Conservation (phyloP, 2,329 filamentous ascomycete species). For the Sclerotinia spermophila region DNA sequence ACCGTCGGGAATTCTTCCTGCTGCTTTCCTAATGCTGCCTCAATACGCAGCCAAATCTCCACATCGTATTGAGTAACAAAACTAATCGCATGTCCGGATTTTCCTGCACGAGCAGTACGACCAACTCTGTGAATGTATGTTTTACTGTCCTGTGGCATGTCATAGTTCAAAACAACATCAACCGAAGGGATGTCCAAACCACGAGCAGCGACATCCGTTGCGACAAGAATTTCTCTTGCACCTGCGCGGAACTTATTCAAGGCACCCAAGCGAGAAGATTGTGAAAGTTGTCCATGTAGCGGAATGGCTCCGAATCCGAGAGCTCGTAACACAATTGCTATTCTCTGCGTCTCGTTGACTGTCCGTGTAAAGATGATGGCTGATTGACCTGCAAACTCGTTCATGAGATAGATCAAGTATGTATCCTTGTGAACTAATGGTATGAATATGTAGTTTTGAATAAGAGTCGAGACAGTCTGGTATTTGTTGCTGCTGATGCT, state of each 20-base stretch:
- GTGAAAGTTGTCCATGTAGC: constrained; percentile 86
- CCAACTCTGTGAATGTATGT: constrained; percentile 90
- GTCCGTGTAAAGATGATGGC: constrained; percentile 90
- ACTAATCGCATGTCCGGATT: constrained; percentile 75
- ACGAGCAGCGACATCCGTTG: constrained; percentile 89
- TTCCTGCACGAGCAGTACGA: constrained; percentile 81
- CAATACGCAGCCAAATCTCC: constrained; percentile 76
- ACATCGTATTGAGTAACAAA: constrained; percentile 86
- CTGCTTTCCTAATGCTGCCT: constrained; percentile 76
- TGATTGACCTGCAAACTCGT: constrained; percentile 81
- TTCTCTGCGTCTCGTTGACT: constrained; percentile 82
- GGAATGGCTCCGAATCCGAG: constrained; percentile 90
- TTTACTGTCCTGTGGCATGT: constrained; percentile 79
- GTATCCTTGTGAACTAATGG: constrained; percentile 85
- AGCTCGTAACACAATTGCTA: constrained; percentile 76
- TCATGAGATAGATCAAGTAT: constrained; percentile 80
- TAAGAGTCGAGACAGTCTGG: constrained; percentile 84
- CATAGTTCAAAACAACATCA: constrained; percentile 81
- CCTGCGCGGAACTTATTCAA: constrained; percentile 85
- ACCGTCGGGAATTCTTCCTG: constrained; percentile 64
- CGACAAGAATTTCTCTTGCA: constrained; percentile 80
- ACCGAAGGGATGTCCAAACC: constrained; percentile 93
- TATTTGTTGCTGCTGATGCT: constrained; percentile 80
- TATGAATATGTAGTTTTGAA: constrained; percentile 83
- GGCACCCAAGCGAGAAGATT: constrained; percentile 80